Base-by-base conservation (phyloP, 257 asterid genomes). In the Salvia miltiorrhiza region DNA sequence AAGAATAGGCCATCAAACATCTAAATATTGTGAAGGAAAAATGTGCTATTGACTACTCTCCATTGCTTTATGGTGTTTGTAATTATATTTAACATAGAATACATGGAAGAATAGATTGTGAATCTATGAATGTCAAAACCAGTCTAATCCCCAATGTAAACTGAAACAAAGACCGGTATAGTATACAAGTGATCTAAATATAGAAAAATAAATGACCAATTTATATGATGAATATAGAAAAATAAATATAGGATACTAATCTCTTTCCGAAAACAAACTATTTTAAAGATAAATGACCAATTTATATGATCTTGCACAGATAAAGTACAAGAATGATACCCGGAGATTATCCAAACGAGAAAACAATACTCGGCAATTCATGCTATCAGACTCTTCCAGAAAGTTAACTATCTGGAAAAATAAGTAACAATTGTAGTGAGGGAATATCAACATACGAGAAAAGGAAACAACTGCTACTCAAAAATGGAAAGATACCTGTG, bases 281-380 rank as follows among this genome's bases (percentile, higher is more conserved):
- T 13, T 9, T 75, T 58, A 9, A 49, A 52, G 49, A 71, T 65
- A 33, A 0, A 32, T 32, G 44, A 11, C n/a, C 30, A 55, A 24
- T 10, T 54, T 5, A n/a, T 32, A 68, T 59, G 41, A 41, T 19
- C 24, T 59, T 53, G 30, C 33, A 14, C 7, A 44, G 40, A 61
- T 54, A 23, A 32, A 70, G 73, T 58, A 71, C 17, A 40, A 71
- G 76, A 80, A 47, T 2, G 20, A 40, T 93, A 90, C 99, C 95
- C 94, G 88, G 23, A 93, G 74, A 76, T 80, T 82, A 77, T 93
- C 99, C 85, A 87, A 73, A 32, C 78, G 84, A 75, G 99, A 90
- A 79, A 88, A 93, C 64, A 93, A 71, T 61, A 90, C 95, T 12
- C 88, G 90, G 92, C 96, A 88, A 50, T 75, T 80, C 88, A 80